Conservation (phyloP, 2,329 filamentous ascomycete species). For the Arachnomyces sp. region DNA sequence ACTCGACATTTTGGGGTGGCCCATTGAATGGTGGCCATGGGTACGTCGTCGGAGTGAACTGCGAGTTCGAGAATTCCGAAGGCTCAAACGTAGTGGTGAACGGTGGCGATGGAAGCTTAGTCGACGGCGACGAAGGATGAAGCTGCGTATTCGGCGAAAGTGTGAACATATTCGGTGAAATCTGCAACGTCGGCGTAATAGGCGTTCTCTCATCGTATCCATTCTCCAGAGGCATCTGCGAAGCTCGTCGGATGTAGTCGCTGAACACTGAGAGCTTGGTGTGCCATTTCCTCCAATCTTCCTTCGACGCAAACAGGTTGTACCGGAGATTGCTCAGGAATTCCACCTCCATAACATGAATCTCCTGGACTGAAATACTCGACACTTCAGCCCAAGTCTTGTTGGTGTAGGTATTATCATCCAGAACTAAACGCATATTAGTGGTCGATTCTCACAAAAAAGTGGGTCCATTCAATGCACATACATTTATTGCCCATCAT, state of each 20-base stretch:
- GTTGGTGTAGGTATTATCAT: conserved; percentile 99
- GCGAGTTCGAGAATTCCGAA: conserved; percentile 20
- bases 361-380: conserved; percentile 84
- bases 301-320: conserved; percentile 74
- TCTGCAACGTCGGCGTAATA: conserved; percentile 19
- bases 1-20: conserved; percentile 10
- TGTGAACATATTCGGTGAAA: conserved; percentile 30
- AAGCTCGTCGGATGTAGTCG: conserved; percentile 69
- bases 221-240: conserved; percentile 37
- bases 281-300: conserved; percentile 84
- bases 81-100: conserved; percentile 21
- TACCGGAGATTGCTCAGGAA: conserved; percentile 98
- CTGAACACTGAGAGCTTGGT: conserved; percentile 72
- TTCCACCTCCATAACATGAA: conserved; percentile 99
- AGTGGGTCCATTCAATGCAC: conserved; percentile 11
- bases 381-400: conserved; percentile 99
- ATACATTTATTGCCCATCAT: conserved; percentile 97
- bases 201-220: conserved; percentile 21
- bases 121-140: neutral
- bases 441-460: neutral
- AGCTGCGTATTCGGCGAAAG: conserved; percentile 11
- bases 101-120: conserved; percentile 36
- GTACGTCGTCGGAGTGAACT: conserved; percentile 15
- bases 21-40: conserved; percentile 34
- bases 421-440: conserved; percentile 54